phyloP scores from a whole-genome alignment of 129 eudicot genomes.

The Saussurea involucrata region DNA sequence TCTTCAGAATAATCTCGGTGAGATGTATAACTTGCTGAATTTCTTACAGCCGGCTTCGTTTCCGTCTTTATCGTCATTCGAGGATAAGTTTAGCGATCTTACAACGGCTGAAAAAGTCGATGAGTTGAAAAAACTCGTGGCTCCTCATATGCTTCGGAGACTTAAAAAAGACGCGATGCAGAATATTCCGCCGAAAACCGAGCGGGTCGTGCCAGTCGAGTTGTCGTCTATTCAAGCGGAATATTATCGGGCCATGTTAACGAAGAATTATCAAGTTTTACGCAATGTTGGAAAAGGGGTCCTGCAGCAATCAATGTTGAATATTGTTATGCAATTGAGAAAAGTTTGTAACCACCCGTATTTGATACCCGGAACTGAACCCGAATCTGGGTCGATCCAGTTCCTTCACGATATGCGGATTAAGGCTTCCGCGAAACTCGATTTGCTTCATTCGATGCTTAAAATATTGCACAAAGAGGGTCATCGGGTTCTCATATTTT shows the following conservation, averaged over 20 bases:
- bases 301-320: slow-evolving; percentile 86
- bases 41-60: slow-evolving; percentile 85
- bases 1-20: slow-evolving; percentile 90
- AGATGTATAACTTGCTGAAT: slow-evolving; percentile 88
- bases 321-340: slow-evolving; percentile 91
- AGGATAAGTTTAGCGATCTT: slow-evolving; percentile 90
- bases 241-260: slow-evolving; percentile 94
- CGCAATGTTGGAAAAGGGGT: slow-evolving; percentile 86
- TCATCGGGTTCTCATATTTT: slow-evolving; percentile 88
- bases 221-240: slow-evolving; percentile 92
- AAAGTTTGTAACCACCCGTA: slow-evolving; percentile 98
- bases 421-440: slow-evolving; percentile 90
- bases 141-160: slow-evolving; percentile 98
- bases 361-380: slow-evolving; percentile 96
- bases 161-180: slow-evolving; percentile 93
- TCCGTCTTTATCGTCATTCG: slow-evolving; percentile 84
- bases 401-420: slow-evolving; percentile 98
- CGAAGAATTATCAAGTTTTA: slow-evolving; percentile 85
- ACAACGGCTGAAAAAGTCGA: slow-evolving; percentile 86
- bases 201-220: slow-evolving; percentile 94
- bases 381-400: slow-evolving; percentile 74
- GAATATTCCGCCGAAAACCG: slow-evolving; percentile 94
- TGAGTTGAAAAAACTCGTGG: slow-evolving; percentile 87
- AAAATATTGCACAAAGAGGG: slow-evolving; percentile 71
- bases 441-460: slow-evolving; percentile 86